A percentile compares a stretch with the other conserved stretches of the same genome.
These are phyloP conservation scores for Lathyrus tuberosus DNA, from an alignment of 306 rosid genomes.

Conservation along the genomic window DNA sequence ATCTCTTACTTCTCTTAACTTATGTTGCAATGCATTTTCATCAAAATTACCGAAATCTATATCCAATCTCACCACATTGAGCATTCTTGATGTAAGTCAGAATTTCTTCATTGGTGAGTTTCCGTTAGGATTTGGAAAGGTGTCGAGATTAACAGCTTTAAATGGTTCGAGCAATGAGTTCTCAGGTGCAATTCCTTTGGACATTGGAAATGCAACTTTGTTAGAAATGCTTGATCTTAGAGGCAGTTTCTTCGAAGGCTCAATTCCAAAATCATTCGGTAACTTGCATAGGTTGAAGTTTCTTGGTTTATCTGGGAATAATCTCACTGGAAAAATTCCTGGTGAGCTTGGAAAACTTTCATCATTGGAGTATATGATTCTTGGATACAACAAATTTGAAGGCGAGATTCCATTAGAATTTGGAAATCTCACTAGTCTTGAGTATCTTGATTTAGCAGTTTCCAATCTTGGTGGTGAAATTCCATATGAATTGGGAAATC, in stretches of 20 bases:
- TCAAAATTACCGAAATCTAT: conserved; percentile 68
- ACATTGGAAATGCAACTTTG: conserved; percentile 72
- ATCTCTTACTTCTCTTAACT: conserved; percentile 63
- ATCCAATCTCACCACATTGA: conserved; percentile 61
- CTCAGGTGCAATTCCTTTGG: conserved; percentile 68
- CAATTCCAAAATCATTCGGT: conserved; percentile 64
- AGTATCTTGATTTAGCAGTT: conserved; percentile 87
- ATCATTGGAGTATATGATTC: conserved; percentile 71
- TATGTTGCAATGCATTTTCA: conserved; percentile 77
- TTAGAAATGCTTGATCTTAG: conserved; percentile 83
- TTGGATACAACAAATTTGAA: conserved; percentile 82
- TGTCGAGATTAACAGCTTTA: conserved; percentile 41
- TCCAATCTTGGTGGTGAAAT: conserved; percentile 81
- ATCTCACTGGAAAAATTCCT: conserved; percentile 77
- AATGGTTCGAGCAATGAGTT: conserved; percentile 90
- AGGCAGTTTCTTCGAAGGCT: conserved; percentile 82
- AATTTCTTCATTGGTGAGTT: conserved; percentile 72
- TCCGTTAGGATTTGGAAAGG: conserved; percentile 69
- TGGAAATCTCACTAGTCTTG: conserved; percentile 77
- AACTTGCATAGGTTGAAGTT: conserved; percentile 77
- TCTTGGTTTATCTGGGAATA: conserved; percentile 94
- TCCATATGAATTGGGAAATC: conserved; percentile 70
- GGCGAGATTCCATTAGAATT: conserved; percentile 80
- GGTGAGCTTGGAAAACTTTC: conserved; percentile 72
- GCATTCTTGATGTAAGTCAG: conserved; percentile 80